phyloP scores from a whole-genome alignment of 1,139 yeast species.

The Blastobotrys petasosporus region DNA sequence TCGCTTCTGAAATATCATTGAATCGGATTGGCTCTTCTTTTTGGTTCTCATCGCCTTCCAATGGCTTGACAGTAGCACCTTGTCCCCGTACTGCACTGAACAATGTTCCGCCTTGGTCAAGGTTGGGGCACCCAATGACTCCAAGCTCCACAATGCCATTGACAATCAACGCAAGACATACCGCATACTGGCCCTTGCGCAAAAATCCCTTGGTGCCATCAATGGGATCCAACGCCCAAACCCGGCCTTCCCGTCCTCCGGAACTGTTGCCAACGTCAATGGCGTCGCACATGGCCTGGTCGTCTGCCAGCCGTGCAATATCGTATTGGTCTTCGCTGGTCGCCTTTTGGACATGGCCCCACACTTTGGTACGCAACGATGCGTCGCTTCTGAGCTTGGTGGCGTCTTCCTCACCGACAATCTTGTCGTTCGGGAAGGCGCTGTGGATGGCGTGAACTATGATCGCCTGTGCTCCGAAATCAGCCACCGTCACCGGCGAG shows the following conservation, averaged over 20 bases:
- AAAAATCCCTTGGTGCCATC: slow-evolving; percentile 97
- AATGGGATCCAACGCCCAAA: slow-evolving; percentile 97
- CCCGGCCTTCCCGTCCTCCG: slow-evolving; percentile 74
- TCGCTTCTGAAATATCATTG: slow-evolving; percentile 21
- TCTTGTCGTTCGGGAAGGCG: slow-evolving; percentile 76
- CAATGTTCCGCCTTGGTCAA: slow-evolving; percentile 51
- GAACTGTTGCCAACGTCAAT: slow-evolving; percentile 74
- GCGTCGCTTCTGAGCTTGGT: slow-evolving; percentile 49
- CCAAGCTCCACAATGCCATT: slow-evolving; percentile 84
- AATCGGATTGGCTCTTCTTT: slow-evolving; percentile 28
- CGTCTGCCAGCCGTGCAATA: slow-evolving; percentile 36
- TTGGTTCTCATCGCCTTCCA: slow-evolving; percentile 16
- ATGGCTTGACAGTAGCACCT: slow-evolving; percentile 52
- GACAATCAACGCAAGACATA: slow-evolving; percentile 82
- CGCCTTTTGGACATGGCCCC: slow-evolving; percentile 29
- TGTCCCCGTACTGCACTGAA: slow-evolving; percentile 69
- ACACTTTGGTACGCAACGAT: slow-evolving; percentile 41
- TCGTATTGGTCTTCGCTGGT: slow-evolving; percentile 26
- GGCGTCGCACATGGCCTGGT: slow-evolving; percentile 51
- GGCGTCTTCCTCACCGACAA: slow-evolving; percentile 95
- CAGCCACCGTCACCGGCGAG: slow-evolving; percentile 96
- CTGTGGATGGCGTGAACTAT: slow-evolving; percentile 74
- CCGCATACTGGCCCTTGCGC: slow-evolving; percentile 95
- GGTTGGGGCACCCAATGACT: slow-evolving; percentile 93
- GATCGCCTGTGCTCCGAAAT: slow-evolving; percentile 92